Conservation (phyloP, 2,329 filamentous ascomycete genomes). For the Fusarium hostae region DNA sequence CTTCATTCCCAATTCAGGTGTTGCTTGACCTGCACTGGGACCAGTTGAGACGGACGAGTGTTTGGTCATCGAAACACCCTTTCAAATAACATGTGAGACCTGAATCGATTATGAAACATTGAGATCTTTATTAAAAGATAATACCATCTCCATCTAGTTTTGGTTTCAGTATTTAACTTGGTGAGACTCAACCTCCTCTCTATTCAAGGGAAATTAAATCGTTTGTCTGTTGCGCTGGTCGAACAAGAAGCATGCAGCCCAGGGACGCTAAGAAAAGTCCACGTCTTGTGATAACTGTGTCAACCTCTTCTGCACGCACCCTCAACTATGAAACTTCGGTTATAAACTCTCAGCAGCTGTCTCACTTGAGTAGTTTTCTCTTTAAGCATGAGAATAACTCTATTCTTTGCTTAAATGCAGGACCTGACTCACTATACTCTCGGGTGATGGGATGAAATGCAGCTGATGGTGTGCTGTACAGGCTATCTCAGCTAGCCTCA, state of each 20-base stretch:
- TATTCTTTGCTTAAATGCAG: not conserved
- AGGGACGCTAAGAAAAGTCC: conserved; percentile 5
- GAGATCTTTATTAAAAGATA: not conserved
- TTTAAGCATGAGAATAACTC: not conserved
- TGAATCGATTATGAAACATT: conserved; percentile 15
- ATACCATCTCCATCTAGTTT: not conserved
- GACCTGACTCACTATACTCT: conserved; percentile 17
- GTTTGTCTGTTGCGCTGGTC: conserved; percentile 20
- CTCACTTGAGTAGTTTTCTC: not conserved
- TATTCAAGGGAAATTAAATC: not conserved
- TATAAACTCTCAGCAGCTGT: not conserved
- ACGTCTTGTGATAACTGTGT: not conserved
- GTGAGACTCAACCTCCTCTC: not conserved
- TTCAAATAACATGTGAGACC: conserved; percentile 3
- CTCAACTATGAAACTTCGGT: conserved; percentile 17
- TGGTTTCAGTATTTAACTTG: not conserved
- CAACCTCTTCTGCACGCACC: not conserved
- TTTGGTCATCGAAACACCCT: conserved; percentile 7
- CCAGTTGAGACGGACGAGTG: conserved; percentile 17
- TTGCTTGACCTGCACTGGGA: not conserved
- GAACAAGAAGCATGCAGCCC: not conserved
- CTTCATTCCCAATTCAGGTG: conserved; percentile 5
- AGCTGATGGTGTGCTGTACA: conserved; percentile 32
- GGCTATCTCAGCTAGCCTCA: conserved; percentile 41
- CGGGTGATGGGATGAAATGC: conserved; percentile 7